These are phyloP conservation scores for Clonostachys byssicola DNA, from an alignment of 2,329 filamentous ascomycete genomes.

Conservation along the genomic window DNA sequence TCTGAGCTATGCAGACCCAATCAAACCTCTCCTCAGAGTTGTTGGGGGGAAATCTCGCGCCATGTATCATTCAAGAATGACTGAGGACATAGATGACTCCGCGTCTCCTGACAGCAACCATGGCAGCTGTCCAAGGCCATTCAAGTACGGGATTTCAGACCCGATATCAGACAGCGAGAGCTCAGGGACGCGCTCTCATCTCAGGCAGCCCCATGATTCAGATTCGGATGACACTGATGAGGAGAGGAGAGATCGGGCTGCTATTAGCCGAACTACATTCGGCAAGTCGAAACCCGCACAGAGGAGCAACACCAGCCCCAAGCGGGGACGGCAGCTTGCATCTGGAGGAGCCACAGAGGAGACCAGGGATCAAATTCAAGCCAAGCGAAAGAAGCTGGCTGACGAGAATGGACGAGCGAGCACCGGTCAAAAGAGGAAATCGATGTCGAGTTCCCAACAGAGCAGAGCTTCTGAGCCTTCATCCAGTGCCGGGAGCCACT, in stretches of 20 bases:
- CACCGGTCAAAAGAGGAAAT: too few relatives aligned
- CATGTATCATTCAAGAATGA: neutral
- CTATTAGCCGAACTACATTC: neutral
- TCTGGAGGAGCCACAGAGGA: too few relatives aligned
- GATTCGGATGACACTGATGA: neutral
- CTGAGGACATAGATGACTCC: neutral
- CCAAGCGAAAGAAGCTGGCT: neutral
- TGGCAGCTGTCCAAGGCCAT: too few relatives aligned
- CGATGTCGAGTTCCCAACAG: too few relatives aligned
- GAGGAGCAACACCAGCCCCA: neutral
- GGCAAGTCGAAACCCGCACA: neutral
- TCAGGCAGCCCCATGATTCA: neutral
- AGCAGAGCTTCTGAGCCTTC: too few relatives aligned
- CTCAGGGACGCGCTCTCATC: neutral
- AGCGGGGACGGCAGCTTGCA: too few relatives aligned
- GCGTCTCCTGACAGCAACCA: too few relatives aligned
- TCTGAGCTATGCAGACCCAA: neutral
- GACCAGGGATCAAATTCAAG: neutral
- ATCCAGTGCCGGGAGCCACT: too few relatives aligned
- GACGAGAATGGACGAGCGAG: neutral
- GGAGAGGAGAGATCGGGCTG: neutral
- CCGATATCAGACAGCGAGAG: too few relatives aligned
- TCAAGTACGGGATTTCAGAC: too few relatives aligned
- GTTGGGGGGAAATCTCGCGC: neutral
- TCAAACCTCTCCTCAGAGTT: neutral